Percentiles rank a stretch among this genome's conserved stretches.
phyloP scores from a whole-genome alignment of 2,329 filamentous ascomycete species.

The Fusarium pseudocircinatum region DNA sequence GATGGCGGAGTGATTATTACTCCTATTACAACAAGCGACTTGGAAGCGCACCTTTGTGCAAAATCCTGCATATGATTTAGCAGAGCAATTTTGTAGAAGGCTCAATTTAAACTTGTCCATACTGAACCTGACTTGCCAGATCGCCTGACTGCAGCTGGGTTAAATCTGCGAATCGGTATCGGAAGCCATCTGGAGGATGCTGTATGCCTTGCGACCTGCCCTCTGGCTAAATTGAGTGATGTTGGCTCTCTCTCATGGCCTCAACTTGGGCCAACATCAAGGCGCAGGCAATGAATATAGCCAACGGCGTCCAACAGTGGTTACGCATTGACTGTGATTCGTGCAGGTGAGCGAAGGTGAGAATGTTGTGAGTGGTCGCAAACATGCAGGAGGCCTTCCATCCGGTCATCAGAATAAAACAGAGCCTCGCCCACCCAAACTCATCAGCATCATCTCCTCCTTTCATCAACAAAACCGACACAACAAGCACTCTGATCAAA shows the following conservation, averaged over 20 bases:
- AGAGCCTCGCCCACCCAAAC: neutral
- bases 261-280: neutral
- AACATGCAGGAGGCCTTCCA: slow-evolving; percentile 7
- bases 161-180: accelerated
- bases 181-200: accelerated
- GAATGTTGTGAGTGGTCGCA: accelerated
- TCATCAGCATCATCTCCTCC: too few relatives aligned
- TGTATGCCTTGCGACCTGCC: neutral
- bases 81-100: too few relatives aligned
- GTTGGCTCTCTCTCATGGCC: neutral
- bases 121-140: accelerated
- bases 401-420: neutral
- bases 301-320: neutral
- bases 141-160: accelerated
- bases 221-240: accelerated
- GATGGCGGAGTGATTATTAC: too few relatives aligned
- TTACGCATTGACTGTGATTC: accelerated
- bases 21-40: neutral
- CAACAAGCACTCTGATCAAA: accelerated
- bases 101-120: neutral
- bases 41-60: neutral
- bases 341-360: accelerated
- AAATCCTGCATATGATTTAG: too few relatives aligned
- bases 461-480: accelerated
- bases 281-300: neutral